These are phyloP conservation scores for Fraxinus sp. DNA, from an alignment of 305 asterid species.

Conservation along the genomic window DNA sequence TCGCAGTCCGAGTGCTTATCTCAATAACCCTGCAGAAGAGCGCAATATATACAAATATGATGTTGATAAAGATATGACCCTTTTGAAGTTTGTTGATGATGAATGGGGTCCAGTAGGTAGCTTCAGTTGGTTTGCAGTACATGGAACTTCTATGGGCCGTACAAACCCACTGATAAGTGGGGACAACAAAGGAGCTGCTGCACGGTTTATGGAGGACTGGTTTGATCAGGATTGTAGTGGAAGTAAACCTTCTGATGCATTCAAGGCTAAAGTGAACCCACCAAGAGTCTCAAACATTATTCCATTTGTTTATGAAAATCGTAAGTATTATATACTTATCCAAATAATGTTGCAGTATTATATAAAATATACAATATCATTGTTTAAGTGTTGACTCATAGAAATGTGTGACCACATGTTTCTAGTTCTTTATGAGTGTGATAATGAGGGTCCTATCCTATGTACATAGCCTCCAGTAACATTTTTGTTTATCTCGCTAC, in stretches of 20 bases:
- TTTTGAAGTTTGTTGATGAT: conserved; percentile 83
- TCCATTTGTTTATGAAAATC: conserved; percentile 51
- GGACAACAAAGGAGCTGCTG: conserved; percentile 99
- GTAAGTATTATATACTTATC: conserved; percentile 47
- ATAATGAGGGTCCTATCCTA: conserved; percentile 10
- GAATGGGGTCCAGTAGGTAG: conserved; percentile 99
- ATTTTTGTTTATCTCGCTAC: neutral
- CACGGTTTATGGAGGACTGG: conserved; percentile 98
- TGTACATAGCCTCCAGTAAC: neutral
- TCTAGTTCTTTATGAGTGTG: neutral
- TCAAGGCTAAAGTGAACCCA: conserved; percentile 34
- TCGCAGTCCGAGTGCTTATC: conserved; percentile 98
- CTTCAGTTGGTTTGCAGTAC: conserved; percentile 98
- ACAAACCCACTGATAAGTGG: conserved; percentile 90
- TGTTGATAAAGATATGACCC: conserved; percentile 91
- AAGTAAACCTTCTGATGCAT: conserved; percentile 27
- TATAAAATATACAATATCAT: neutral
- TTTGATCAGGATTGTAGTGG: conserved; percentile 52
- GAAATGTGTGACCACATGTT: neutral
- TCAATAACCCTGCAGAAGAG: conserved; percentile 81
- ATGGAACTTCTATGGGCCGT: conserved; percentile 98
- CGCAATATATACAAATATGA: conserved; percentile 79
- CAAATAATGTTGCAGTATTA: neutral
- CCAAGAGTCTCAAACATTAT: conserved; percentile 84
- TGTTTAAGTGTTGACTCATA: neutral